Evolutionary conservation across 2,329 filamentous ascomycete genomes (phyloP).

Genomic region (Cladosporium sphaerospermum): DNA sequence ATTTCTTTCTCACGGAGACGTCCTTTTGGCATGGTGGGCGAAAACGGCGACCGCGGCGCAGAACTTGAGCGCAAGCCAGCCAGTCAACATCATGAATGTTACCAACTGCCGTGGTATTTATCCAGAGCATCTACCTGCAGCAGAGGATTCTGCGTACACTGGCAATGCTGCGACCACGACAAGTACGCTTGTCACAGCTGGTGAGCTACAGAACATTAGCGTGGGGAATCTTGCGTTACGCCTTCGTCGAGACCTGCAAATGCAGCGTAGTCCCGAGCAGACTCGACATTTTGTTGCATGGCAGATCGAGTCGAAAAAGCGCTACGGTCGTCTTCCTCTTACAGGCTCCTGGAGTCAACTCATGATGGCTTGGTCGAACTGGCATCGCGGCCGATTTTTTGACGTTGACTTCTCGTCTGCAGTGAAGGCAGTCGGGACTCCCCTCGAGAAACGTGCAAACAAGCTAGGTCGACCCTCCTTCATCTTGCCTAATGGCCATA

Average conservation of each 20-base stretch:
- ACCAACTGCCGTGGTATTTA: conserved; percentile 23
- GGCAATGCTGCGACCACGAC: not conserved
- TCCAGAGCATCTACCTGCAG: conserved; percentile 4
- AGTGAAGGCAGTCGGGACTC: conserved; percentile 5
- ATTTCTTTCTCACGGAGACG: conserved; percentile 23
- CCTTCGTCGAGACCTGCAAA: conserved; percentile 8
- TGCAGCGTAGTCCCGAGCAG: conserved; percentile 13
- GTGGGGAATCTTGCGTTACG: conserved; percentile 10
- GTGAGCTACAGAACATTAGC: not conserved
- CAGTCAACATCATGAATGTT: conserved; percentile 23
- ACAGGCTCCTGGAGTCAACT: conserved; percentile 1
- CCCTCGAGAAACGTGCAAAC: conserved; percentile 8
- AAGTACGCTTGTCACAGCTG: not conserved
- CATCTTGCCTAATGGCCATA: conserved; percentile 10
- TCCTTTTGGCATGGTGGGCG: conserved; percentile 22
- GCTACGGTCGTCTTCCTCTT: not conserved
- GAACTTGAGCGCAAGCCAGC: conserved; percentile 12
- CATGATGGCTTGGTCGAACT: conserved; percentile 12
- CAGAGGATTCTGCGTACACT: not conserved
- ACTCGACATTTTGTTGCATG: conserved; percentile 10
- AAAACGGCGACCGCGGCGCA: conserved; percentile 11
- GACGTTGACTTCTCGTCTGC: conserved; percentile 15
- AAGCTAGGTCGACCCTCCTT: conserved; percentile 11
- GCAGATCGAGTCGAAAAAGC: conserved; percentile 1
- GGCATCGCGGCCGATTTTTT: conserved; percentile 14